Evolutionary conservation across 257 asterid genomes (phyloP).

Genomic region (Paraleonurus japonicus): DNA sequence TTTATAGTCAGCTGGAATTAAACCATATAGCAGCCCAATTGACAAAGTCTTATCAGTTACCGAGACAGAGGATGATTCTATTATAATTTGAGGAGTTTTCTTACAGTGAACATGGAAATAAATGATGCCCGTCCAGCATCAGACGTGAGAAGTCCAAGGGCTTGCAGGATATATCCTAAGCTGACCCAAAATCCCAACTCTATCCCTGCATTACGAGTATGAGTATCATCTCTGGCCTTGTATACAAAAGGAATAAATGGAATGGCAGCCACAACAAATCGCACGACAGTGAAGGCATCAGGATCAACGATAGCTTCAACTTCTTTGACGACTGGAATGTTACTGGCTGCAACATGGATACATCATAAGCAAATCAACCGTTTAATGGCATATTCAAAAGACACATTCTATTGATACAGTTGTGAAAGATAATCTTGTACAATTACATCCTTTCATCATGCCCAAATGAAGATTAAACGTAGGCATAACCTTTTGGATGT

Average conservation of each 20-base stretch:
- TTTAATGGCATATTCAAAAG: neutral
- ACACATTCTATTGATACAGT: neutral
- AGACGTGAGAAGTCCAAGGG: conserved; percentile 74
- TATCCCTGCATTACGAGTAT: conserved; percentile 64
- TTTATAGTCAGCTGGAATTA: conserved; percentile 26
- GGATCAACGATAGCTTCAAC: conserved; percentile 75
- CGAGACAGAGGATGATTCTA: neutral
- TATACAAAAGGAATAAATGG: conserved; percentile 59
- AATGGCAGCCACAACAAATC: conserved; percentile 62
- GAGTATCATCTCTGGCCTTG: conserved; percentile 49
- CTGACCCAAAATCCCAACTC: conserved; percentile 83
- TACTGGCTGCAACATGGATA: conserved; percentile 58
- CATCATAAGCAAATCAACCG: conserved; percentile 1
- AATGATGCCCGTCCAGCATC: conserved; percentile 89
- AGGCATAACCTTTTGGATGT: neutral
- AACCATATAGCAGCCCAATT: conserved; percentile 4
- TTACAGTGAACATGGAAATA: conserved; percentile 75
- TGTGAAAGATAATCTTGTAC: neutral
- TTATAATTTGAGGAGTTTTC: conserved; percentile 12
- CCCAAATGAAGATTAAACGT: neutral
- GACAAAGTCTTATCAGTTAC: neutral
- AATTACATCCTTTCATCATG: neutral
- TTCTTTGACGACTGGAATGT: conserved; percentile 77
- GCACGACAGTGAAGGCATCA: conserved; percentile 61
- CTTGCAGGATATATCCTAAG: conserved; percentile 77